Conservation (phyloP, 345 rosid species). For the Hibiscus mutabilis region DNA sequence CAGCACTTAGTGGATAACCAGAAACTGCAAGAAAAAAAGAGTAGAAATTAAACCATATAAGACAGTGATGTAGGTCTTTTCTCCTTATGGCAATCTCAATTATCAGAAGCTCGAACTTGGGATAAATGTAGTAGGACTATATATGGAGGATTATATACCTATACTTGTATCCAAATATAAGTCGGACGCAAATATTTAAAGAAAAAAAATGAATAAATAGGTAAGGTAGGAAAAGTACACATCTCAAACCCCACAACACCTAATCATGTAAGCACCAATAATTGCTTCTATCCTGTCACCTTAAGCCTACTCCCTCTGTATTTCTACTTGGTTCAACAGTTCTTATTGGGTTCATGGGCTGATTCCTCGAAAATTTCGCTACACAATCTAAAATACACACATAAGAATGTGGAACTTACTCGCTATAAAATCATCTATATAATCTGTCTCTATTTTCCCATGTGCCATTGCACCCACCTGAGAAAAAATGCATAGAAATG, state of each 20-base stretch:
- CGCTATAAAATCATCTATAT: slow-evolving; percentile 55
- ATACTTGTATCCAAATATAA: not conserved
- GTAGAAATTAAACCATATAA: not conserved
- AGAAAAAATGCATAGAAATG: slow-evolving; percentile 2
- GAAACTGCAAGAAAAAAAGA: slow-evolving; percentile 51
- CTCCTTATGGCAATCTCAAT: not conserved
- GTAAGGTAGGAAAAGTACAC: no score
- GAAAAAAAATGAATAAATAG: no score
- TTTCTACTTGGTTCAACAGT: not conserved
- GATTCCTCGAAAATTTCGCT: not conserved
- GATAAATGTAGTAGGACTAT: not conserved
- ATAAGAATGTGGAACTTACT: slow-evolving; percentile 29
- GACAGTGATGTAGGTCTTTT: not conserved
- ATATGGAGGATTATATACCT: not conserved
- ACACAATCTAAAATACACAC: not conserved
- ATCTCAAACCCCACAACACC: no score
- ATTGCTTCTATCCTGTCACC: not conserved
- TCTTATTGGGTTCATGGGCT: not conserved
- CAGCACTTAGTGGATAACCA: slow-evolving; percentile 81
- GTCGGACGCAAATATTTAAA: no score
- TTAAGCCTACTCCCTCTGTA: not conserved
- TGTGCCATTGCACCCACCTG: slow-evolving; percentile 97
- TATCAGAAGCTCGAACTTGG: not conserved
- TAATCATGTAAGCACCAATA: no score
- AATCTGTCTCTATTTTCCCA: slow-evolving; percentile 57